Evolutionary conservation across 441 rosid genomes (phyloP).

Genomic region (Raphanus hybrid): DNA sequence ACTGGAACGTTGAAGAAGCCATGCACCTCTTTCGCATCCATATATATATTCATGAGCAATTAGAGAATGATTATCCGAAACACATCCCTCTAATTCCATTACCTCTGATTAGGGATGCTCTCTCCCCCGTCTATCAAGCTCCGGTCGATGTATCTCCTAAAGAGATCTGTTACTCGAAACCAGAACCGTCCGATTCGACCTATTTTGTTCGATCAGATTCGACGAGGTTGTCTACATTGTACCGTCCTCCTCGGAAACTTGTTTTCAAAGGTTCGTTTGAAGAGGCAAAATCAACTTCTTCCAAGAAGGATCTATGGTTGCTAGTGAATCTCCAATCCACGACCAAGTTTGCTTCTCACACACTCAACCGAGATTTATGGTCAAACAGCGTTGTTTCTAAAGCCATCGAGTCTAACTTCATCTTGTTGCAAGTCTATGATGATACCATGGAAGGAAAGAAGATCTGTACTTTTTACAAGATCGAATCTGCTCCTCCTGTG

Average conservation of each 20-base stretch:
- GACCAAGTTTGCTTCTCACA: constrained; percentile 6
- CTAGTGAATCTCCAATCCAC: constrained; percentile 17
- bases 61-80: no score
- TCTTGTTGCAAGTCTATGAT: constrained; percentile 28
- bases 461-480: constrained; percentile 14
- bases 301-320: background rate
- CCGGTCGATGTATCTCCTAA: no score
- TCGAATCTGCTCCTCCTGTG: constrained; percentile 12
- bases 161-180: no score
- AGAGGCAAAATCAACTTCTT: background rate
- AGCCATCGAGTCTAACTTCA: background rate
- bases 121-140: no score
- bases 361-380: constrained; percentile 27
- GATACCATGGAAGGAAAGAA: constrained; percentile 20
- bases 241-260: no score
- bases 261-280: constrained; percentile 9
- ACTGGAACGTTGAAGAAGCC: background rate
- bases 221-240: no score
- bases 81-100: no score
- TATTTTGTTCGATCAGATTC: background rate
- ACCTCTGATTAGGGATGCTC: no score
- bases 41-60: background rate
- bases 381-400: background rate
- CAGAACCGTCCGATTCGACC: no score
- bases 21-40: background rate